Conservation (phyloP, 1,139 yeast species). For the Scheffersomyces cryptocercus region DNA sequence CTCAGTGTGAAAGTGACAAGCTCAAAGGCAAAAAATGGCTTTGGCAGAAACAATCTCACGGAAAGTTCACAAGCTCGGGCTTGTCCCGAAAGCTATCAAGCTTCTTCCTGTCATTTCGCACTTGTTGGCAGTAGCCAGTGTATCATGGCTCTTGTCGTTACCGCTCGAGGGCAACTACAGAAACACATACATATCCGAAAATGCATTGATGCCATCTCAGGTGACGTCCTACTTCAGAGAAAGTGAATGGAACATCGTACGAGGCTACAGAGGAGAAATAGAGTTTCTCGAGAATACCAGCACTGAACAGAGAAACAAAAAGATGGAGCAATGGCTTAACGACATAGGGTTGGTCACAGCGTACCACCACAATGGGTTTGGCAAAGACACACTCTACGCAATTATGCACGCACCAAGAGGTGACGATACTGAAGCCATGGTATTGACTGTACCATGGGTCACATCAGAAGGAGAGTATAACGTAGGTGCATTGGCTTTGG, state of each 20-base stretch:
- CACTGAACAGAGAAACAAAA: constrained; percentile 39
- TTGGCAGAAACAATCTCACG: constrained; percentile 57
- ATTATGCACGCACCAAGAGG: constrained; percentile 92
- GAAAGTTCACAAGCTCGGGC: constrained; percentile 55
- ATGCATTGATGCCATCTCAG: constrained; percentile 96
- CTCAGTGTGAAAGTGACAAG: background rate
- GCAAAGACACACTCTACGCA: constrained; percentile 65
- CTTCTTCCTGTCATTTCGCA: constrained; percentile 64
- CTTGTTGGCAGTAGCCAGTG: constrained; percentile 59
- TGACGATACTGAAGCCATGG: constrained; percentile 95
- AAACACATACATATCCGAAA: constrained; percentile 85
- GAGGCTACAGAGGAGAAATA: constrained; percentile 77
- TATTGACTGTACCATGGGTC: constrained; percentile 84
- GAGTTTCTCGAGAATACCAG: constrained; percentile 36
- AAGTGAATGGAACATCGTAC: constrained; percentile 87
- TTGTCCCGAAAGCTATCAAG: constrained; percentile 57
- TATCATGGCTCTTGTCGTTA: constrained; percentile 65
- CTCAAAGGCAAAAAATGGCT: constrained; percentile 44
- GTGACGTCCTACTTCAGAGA: constrained; percentile 91
- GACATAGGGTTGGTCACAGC: constrained; percentile 76
- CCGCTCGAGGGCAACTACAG: constrained; percentile 85
- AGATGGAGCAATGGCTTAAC: constrained; percentile 60
- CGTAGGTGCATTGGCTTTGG: constrained; percentile 77
- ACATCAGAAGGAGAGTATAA: constrained; percentile 61
- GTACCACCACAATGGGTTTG: constrained; percentile 32